Evolutionary conservation across 768 basidiomycete genomes (phyloP).

Genomic region (Collybiopsis confluens): DNA sequence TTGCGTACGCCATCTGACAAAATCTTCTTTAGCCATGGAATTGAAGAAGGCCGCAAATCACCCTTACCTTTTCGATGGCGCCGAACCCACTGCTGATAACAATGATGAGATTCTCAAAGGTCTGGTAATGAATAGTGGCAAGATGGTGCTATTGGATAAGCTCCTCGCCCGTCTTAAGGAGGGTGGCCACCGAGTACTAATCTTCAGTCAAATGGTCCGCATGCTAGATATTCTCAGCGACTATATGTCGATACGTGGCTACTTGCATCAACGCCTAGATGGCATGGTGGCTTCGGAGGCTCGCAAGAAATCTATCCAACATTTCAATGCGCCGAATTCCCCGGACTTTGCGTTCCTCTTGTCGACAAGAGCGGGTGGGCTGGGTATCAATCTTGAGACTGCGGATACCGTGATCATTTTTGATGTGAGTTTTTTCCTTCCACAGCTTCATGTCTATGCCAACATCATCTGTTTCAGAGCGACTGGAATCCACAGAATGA

Average conservation of each 20-base stretch:
- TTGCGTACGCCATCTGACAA: conserved; percentile 7
- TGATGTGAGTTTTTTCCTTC: conserved; percentile 62
- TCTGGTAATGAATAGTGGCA: conserved; percentile 98
- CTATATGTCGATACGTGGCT: conserved; percentile 88
- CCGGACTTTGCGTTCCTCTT: conserved; percentile 96
- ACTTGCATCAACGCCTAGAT: conserved; percentile 91
- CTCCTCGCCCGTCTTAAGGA: conserved; percentile 83
- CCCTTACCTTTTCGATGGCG: conserved; percentile 96
- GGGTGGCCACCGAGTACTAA: conserved; percentile 95
- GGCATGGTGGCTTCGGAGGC: conserved; percentile 92
- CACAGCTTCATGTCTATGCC: conserved; percentile 10
- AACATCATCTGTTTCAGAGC: conserved; percentile 47
- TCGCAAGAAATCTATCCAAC: conserved; percentile 93
- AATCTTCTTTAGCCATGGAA: conserved; percentile 74
- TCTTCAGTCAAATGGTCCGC: conserved; percentile 99
- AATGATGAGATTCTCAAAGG: conserved; percentile 87
- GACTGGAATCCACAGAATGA: conserved; percentile 99
- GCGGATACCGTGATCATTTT: conserved; percentile 99
- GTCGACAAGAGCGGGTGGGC: conserved; percentile 93
- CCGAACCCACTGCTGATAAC: conserved; percentile 59
- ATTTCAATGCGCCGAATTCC: conserved; percentile 91
- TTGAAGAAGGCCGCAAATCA: conserved; percentile 98
- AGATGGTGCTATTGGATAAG: conserved; percentile 98
- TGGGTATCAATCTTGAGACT: conserved; percentile 98
- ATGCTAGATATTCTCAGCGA: conserved; percentile 98